Conservation (phyloP, 768 basidiomycete genomes). For the Leccinum broughii region DNA sequence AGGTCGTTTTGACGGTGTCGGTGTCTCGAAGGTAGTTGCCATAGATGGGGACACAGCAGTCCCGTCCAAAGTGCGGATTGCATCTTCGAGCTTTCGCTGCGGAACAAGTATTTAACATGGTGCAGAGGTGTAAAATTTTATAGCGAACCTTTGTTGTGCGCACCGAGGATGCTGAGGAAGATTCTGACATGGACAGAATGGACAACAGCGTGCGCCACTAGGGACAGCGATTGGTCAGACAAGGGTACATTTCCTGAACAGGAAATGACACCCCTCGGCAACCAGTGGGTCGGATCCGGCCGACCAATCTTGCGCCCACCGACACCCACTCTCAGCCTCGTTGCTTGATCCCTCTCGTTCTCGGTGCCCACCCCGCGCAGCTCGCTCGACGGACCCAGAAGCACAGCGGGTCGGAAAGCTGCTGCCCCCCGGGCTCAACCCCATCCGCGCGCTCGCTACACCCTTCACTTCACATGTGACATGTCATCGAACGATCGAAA, state of each 20-base stretch:
- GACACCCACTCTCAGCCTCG: no score
- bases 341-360: neutral
- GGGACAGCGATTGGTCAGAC: neutral
- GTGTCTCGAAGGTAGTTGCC: constrained; percentile 29
- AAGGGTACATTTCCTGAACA: neutral
- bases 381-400: neutral
- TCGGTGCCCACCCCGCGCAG: neutral
- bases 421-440: neutral
- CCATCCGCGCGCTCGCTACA: neutral
- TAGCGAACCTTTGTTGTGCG: constrained; percentile 46
- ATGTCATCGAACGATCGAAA: neutral
- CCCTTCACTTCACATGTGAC: neutral
- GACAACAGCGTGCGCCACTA: neutral
- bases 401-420: no score
- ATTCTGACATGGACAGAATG: constrained; percentile 14
- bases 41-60: constrained; percentile 48
- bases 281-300: no score
- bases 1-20: constrained; percentile 52
- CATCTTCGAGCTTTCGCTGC: constrained; percentile 82
- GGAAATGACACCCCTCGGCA: neutral
- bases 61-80: constrained; percentile 67
- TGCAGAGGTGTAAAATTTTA: neutral
- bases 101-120: neutral
- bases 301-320: no score
- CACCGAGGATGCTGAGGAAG: constrained; percentile 23